A percentile compares a stretch with the other conserved stretches of the same genome.
Conservation (phyloP, 495 filamentous ascomycete genomes). For the Hypoxylon fuscum region DNA sequence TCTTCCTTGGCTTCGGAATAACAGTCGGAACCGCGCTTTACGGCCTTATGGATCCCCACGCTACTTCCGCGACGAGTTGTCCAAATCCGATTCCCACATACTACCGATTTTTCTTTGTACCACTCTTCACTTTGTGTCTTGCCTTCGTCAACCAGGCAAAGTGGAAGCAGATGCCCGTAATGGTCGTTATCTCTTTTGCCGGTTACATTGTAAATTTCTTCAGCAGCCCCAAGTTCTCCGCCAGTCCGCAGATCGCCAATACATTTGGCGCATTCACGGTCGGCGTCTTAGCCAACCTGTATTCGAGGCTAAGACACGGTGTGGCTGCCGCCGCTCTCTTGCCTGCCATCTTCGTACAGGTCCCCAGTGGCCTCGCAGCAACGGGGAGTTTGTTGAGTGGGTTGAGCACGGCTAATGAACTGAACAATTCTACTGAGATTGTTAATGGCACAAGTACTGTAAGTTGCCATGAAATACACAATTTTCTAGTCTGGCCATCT, state of each 20-base stretch:
- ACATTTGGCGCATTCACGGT: constrained; percentile 88
- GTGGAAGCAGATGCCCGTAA: constrained; percentile 86
- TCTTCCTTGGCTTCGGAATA: constrained; percentile 97
- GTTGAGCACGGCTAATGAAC: constrained; percentile 81
- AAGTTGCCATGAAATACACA: constrained; percentile 5
- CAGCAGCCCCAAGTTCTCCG: constrained; percentile 72
- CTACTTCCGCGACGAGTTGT: constrained; percentile 78
- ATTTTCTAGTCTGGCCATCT: neutral
- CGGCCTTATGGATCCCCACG: constrained; percentile 79
- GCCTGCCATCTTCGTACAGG: constrained; percentile 93
- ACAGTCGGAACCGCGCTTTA: constrained; percentile 93
- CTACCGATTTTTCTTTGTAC: constrained; percentile 78
- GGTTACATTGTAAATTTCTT: constrained; percentile 93
- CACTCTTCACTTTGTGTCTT: constrained; percentile 82
- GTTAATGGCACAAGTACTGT: constrained; percentile 41
- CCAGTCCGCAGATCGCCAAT: constrained; percentile 83
- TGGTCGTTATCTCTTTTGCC: constrained; percentile 81
- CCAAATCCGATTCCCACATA: constrained; percentile 66
- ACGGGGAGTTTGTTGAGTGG: constrained; percentile 85
- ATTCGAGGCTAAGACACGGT: constrained; percentile 83
- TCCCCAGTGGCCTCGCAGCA: constrained; percentile 88
- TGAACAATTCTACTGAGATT: constrained; percentile 58
- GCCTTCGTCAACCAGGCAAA: constrained; percentile 89
- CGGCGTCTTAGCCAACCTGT: constrained; percentile 86
- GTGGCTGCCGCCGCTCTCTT: constrained; percentile 89